Percentiles rank a stretch among this genome's conserved stretches.
Conservation (phyloP, 257 asterid species). For the Ilex asprella region DNA sequence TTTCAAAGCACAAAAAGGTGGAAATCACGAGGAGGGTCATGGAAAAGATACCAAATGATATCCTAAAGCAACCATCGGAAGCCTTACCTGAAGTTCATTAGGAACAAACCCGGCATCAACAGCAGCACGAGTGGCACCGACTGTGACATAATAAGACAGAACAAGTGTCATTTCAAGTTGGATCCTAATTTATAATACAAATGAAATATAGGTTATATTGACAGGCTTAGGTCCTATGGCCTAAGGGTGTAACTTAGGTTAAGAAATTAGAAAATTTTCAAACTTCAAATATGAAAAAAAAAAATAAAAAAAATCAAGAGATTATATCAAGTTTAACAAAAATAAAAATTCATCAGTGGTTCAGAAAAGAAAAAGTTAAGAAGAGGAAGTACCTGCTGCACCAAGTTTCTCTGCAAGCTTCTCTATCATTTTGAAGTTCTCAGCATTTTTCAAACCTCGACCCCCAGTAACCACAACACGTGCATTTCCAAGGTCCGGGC, state of each 20-base stretch:
- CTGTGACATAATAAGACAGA: constrained; percentile 26
- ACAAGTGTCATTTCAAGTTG: too few relatives aligned
- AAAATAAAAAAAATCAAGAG: not conserved
- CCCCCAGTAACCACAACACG: constrained; percentile 85
- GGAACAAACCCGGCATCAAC: constrained; percentile 98
- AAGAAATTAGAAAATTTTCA: constrained; percentile 1
- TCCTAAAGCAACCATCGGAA: constrained; percentile 5
- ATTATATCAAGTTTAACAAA: too few relatives aligned
- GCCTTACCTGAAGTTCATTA: constrained; percentile 84
- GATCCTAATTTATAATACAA: too few relatives aligned
- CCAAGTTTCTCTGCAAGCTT: constrained; percentile 96
- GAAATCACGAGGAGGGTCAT: not conserved
- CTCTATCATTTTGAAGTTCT: constrained; percentile 86
- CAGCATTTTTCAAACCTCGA: constrained; percentile 87
- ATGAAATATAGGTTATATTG: too few relatives aligned
- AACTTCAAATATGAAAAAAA: not conserved
- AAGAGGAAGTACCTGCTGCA: constrained; percentile 68
- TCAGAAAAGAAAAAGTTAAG: too few relatives aligned
- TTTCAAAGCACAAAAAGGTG: not conserved
- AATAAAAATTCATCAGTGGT: not conserved
- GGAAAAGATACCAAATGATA: not conserved
- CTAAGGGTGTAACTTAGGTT: not conserved
- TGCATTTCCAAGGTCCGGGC: constrained; percentile 91
- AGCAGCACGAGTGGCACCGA: constrained; percentile 99
- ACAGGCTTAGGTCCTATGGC: too few relatives aligned